Evolutionary conservation across 805 yeast genomes (phyloP).

Genomic region (Saccharomycopsis oosterbeekiorum): DNA sequence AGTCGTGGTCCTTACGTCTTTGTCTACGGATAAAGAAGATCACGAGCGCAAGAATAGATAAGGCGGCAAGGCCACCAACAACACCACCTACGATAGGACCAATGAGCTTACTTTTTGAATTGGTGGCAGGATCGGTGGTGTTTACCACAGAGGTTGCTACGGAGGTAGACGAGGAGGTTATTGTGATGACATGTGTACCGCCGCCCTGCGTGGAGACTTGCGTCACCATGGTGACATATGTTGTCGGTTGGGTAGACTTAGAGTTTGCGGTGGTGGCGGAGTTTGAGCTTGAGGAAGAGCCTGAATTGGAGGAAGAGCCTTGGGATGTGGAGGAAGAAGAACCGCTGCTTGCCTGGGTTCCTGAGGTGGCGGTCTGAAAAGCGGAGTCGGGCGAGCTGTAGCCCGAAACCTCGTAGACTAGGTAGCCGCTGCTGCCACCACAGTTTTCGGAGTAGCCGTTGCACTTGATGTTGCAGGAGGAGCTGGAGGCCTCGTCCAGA

Average conservation of each 20-base stretch:
- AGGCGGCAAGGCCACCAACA: constrained; percentile 18
- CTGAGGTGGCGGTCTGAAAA: neutral
- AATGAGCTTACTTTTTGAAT: constrained; percentile 11
- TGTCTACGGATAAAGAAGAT: constrained; percentile 18
- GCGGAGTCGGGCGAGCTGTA: constrained; percentile 1
- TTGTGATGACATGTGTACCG: constrained; percentile 13
- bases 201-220: constrained; percentile 16
- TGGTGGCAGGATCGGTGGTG: neutral
- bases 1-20: constrained; percentile 18
- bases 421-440: constrained; percentile 30
- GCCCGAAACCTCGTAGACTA: constrained; percentile 1
- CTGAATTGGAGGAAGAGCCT: neutral
- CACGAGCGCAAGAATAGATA: constrained; percentile 14
- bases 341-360: neutral
- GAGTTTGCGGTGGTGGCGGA: constrained; percentile 2
- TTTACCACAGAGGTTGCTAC: constrained; percentile 18
- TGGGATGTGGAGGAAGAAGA: neutral
- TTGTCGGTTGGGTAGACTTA: constrained; percentile 5
- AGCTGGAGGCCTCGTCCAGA: constrained; percentile 11
- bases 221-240: constrained; percentile 14
- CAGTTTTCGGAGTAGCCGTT: constrained; percentile 31
- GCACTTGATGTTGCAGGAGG: constrained; percentile 28
- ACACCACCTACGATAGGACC: constrained; percentile 20
- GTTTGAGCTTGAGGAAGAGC: neutral
- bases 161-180: constrained; percentile 13